Evolutionary conservation across 352 stramenopile genomes (phyloP).

Genomic region (Paralagenidium karlingii): DNA sequence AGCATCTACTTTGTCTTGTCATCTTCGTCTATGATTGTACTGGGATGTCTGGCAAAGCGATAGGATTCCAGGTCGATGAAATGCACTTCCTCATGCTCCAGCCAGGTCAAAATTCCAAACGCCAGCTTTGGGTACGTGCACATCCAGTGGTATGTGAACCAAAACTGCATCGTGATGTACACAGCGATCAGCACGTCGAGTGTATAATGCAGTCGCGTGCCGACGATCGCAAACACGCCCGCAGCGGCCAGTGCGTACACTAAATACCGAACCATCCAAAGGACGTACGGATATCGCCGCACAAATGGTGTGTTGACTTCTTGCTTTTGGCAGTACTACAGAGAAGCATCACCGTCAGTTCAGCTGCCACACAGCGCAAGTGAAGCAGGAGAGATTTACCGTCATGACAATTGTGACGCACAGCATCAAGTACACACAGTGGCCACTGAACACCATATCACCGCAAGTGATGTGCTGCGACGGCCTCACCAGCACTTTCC

Average conservation of each 20-base stretch:
- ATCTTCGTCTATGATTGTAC: no score
- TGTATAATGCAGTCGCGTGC: conserved; percentile 79
- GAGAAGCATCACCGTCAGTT: conserved; percentile 1
- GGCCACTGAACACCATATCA: conserved; percentile 84
- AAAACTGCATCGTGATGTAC: conserved; percentile 78
- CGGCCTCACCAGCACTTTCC: conserved; percentile 70
- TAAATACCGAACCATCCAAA: conserved; percentile 75
- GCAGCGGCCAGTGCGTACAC: conserved; percentile 48
- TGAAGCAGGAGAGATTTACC: conserved; percentile 15
- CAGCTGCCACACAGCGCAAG: no score
- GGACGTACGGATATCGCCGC: conserved; percentile 45
- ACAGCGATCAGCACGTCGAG: conserved; percentile 79
- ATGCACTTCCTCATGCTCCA: conserved; percentile 70
- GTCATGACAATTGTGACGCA: conserved; percentile 70
- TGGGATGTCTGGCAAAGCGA: no score
- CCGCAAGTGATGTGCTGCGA: conserved; percentile 82
- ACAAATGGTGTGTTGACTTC: conserved; percentile 83
- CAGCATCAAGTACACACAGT: conserved; percentile 77
- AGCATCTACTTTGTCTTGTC: no score
- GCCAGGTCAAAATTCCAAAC: conserved; percentile 64
- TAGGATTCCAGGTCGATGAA: conserved; percentile 73
- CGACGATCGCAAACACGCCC: conserved; percentile 75
- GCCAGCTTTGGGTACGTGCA: conserved; percentile 37
- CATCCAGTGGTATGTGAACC: conserved; percentile 79
- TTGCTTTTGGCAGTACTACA: conserved; percentile 57